A percentile compares a stretch with the other conserved stretches of the same genome.
phyloP scores from a whole-genome alignment of 2,329 filamentous ascomycete genomes.

The Colletotrichum sp. region DNA sequence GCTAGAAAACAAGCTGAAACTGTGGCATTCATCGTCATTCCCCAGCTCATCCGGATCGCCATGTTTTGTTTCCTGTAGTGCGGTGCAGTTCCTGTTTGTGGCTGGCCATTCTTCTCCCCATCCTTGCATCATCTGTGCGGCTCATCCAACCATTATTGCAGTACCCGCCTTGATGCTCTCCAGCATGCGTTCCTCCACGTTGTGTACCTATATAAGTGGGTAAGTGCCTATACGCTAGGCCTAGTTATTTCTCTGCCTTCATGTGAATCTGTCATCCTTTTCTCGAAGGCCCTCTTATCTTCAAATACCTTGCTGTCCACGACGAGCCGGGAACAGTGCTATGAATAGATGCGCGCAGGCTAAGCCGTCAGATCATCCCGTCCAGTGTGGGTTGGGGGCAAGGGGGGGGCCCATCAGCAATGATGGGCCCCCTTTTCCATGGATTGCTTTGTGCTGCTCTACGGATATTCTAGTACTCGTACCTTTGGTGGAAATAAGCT shows the following conservation, averaged over 20 bases:
- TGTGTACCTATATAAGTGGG: neutral
- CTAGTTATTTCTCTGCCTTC: neutral
- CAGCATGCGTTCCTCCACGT: neutral
- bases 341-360: neutral
- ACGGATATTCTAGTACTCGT: neutral
- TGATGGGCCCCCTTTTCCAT: neutral
- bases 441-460: neutral
- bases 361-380: neutral
- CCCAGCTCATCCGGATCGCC: neutral
- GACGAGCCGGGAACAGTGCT: neutral
- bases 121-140: neutral
- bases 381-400: neutral
- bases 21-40: slow-evolving; percentile 3
- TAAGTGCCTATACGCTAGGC: neutral
- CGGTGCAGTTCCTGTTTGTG: neutral
- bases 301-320: neutral
- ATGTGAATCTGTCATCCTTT: neutral
- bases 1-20: slow-evolving; percentile 13
- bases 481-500: neutral
- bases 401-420: neutral
- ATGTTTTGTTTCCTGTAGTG: neutral
- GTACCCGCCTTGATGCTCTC: neutral
- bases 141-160: neutral
- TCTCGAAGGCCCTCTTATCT: neutral
- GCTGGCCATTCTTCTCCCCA: neutral